Evolutionary conservation across 2,329 filamentous ascomycete species (phyloP), one percentile per base, ranked within the genome.

Genomic region (Penicillium sp.): DNA sequence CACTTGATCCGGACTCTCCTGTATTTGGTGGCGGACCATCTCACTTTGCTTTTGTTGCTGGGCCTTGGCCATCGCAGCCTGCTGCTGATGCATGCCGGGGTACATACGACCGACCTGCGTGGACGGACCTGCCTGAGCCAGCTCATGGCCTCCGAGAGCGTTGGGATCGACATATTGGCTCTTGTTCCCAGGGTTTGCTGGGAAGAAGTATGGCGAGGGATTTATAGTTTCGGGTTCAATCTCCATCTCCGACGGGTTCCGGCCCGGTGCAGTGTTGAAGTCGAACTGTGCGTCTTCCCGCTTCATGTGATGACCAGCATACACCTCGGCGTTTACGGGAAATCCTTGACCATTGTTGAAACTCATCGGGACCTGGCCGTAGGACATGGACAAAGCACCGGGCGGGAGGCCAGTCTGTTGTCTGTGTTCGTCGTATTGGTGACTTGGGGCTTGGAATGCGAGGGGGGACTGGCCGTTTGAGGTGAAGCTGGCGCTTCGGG

Each of bases 351-450:
- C 71, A 31, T 67, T 68, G 48, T 67, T 68, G 59, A 73, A 75
- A 33, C 70, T 66, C 63, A 77, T 72, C 5, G 70, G 68, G 44
- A 75, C 77, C 69, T 88, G 82, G 73, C 89, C 91, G 66, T 94
- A 84, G 35, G 89, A 88, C 69, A 94, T 84, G 40, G 88, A 86
- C 60, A 94, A 80, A 50, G 91, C 92, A 59, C 91, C 91, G 1
- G 90, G 88, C 0, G 94, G 90, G 30, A 97, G 86, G 61, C 92
- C 91, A 4, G 94, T 97, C 79, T 97, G 92, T 73, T 99, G 94
- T 78, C 91, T 90, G 79, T 97, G 95, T 70, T 90, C 86, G 68
- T 91, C 90, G 80, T 97, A 97, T 76, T 96, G 90, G 78, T 97
- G 92, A 74, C 91, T 96, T 9, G 94, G 93, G 35, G 86, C 90